These are phyloP conservation scores for Elongisporangium prolatum DNA, from an alignment of 352 stramenopile species.

Conservation along the genomic window DNA sequence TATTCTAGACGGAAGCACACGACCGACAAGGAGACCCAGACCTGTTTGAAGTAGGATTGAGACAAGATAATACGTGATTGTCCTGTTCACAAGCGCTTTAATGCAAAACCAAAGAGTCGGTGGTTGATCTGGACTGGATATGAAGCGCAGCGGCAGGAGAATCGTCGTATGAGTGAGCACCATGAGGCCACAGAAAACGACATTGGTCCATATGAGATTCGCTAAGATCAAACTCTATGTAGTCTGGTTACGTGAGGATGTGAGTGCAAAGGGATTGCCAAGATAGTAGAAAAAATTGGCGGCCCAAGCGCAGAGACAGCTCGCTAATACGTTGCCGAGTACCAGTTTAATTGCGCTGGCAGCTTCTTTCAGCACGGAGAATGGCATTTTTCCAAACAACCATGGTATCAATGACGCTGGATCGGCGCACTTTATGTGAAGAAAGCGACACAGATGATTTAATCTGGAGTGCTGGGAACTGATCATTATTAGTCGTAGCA, in stretches of 20 bases:
- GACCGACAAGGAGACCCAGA: neutral
- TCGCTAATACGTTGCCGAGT: slow-evolving; percentile 16
- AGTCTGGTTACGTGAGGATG: slow-evolving; percentile 18
- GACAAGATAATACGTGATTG: neutral
- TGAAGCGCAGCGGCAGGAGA: slow-evolving; percentile 12
- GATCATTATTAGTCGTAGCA: too few species aligned
- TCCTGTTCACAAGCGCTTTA: too few species aligned
- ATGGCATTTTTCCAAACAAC: too few species aligned
- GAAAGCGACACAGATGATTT: too few species aligned
- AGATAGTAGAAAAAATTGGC: slow-evolving; percentile 22
- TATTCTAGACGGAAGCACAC: neutral
- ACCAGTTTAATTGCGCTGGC: slow-evolving; percentile 13
- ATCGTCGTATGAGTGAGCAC: slow-evolving; percentile 13
- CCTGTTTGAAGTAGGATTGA: too few species aligned
- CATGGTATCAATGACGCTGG: too few species aligned
- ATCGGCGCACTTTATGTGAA: too few species aligned
- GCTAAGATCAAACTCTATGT: slow-evolving; percentile 21
- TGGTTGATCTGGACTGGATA: slow-evolving; percentile 5
- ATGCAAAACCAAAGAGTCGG: slow-evolving; percentile 7
- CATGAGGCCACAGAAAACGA: slow-evolving; percentile 15
- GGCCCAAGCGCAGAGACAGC: slow-evolving; percentile 12
- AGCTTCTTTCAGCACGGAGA: too few species aligned
- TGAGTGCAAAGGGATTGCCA: slow-evolving; percentile 20
- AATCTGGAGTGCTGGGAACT: too few species aligned
- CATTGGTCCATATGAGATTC: slow-evolving; percentile 20